These are phyloP conservation scores for Pseudopithomyces maydicus DNA, from an alignment of 2,329 filamentous ascomycete genomes.

Conservation along the genomic window DNA sequence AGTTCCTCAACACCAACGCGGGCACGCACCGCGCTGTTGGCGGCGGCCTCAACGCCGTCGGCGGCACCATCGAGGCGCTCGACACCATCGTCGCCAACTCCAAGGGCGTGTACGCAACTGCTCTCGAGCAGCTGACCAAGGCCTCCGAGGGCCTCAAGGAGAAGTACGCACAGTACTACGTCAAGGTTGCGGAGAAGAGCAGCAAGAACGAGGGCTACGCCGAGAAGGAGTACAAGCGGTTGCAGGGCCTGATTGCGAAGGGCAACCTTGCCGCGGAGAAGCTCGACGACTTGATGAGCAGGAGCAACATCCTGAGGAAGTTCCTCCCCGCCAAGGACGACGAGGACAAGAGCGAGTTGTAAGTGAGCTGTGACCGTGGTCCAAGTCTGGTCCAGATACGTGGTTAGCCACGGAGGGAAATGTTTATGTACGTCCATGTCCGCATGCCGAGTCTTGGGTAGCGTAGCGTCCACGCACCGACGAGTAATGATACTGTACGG, in stretches of 20 bases:
- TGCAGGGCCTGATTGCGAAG: slow-evolving; percentile 82
- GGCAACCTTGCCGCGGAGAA: slow-evolving; percentile 84
- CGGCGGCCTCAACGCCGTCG: slow-evolving; percentile 76
- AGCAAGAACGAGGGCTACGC: slow-evolving; percentile 77
- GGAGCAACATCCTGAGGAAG: slow-evolving; percentile 84
- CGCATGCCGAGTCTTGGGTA: too few species aligned
- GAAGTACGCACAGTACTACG: slow-evolving; percentile 92
- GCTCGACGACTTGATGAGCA: slow-evolving; percentile 82
- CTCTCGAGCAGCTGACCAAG: slow-evolving; percentile 74
- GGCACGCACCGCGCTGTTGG: slow-evolving; percentile 84
- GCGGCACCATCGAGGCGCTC: slow-evolving; percentile 81
- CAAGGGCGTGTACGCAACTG: slow-evolving; percentile 63
- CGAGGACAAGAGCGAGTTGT: slow-evolving; percentile 73
- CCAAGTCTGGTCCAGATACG: too few species aligned
- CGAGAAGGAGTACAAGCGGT: slow-evolving; percentile 80
- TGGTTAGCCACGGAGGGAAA: too few species aligned
- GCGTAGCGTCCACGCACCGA: too few species aligned
- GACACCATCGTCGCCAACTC: slow-evolving; percentile 79
- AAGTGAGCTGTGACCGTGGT: slow-evolving; percentile 53
- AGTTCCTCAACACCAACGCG: slow-evolving; percentile 85
- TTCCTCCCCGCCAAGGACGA: slow-evolving; percentile 64
- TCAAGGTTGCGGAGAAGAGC: slow-evolving; percentile 88
- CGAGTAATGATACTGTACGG: too few species aligned
- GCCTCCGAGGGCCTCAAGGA: slow-evolving; percentile 70
- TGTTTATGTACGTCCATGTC: too few species aligned